A percentile compares a stretch with the other conserved stretches of the same genome.
Conservation (phyloP, 2,329 filamentous ascomycete genomes). For the Xylariaceae sp. region DNA sequence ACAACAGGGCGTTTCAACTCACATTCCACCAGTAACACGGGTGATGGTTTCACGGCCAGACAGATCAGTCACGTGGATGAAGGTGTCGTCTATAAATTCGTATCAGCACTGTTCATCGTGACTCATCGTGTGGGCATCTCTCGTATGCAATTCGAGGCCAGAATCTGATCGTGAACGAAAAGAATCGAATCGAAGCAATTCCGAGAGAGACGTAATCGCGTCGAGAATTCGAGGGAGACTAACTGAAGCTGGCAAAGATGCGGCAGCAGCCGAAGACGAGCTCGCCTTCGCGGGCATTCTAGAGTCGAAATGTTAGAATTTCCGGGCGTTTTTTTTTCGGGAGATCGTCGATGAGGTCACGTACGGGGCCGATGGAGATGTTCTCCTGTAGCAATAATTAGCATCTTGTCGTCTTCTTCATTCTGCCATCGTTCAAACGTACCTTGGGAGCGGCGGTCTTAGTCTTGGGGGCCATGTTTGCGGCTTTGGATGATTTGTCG, state of each 20-base stretch:
- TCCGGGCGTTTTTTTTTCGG: not conserved
- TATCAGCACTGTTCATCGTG: conserved; percentile 2
- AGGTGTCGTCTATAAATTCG: conserved; percentile 58
- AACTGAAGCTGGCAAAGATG: conserved; percentile 87
- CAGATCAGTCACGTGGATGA: conserved; percentile 99
- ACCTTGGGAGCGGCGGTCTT: conserved; percentile 65
- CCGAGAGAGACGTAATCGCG: not conserved
- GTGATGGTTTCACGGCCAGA: conserved; percentile 96
- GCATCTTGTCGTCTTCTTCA: not conserved
- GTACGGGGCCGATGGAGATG: conserved; percentile 56
- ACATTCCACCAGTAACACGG: conserved; percentile 97
- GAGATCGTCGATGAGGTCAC: conserved; percentile 4
- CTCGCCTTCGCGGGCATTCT: conserved; percentile 92
- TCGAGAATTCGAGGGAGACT: conserved; percentile 6
- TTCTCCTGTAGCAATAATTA: conserved; percentile 71
- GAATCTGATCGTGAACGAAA: not conserved
- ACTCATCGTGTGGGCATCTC: not conserved
- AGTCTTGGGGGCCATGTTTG: conserved; percentile 94
- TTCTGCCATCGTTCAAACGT: not conserved
- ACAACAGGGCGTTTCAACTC: conserved; percentile 2
- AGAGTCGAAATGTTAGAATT: conserved; percentile 11
- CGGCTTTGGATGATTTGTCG: conserved; percentile 30
- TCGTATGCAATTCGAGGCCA: not conserved
- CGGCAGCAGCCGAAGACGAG: conserved; percentile 96
- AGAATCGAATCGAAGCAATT: not conserved